A percentile compares a stretch with the other conserved stretches of the same genome.
Evolutionary conservation across 208 protist genomes (phyloP).

Genomic region (Trichomonas tenax): DNA sequence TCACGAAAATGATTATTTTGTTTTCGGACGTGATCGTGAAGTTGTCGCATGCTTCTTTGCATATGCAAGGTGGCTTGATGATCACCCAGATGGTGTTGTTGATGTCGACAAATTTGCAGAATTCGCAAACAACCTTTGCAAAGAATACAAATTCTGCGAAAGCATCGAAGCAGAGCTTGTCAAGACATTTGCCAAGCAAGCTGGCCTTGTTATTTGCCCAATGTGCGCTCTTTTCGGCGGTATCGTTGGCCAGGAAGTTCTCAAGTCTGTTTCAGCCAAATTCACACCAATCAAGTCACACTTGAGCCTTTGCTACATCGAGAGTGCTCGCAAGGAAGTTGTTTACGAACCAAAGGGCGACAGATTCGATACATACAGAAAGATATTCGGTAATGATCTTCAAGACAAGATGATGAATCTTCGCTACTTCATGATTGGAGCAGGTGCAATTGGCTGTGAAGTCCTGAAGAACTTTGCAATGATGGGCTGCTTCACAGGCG

Average conservation of each 20-base stretch:
- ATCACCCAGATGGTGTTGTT: neutral
- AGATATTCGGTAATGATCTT: conserved; percentile 73
- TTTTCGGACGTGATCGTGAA: neutral
- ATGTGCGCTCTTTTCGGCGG: conserved; percentile 47
- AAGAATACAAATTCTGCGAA: neutral
- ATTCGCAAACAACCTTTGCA: neutral
- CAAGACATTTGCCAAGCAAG: neutral
- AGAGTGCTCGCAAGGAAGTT: neutral
- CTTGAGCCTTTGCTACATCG: neutral
- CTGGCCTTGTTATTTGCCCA: conserved; percentile 24
- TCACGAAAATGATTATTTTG: too few species aligned
- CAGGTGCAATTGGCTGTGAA: conserved; percentile 93
- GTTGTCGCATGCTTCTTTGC: neutral
- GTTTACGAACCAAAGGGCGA: conserved; percentile 15
- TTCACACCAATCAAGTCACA: conserved; percentile 48
- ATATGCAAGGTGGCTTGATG: neutral
- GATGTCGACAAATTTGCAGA: neutral
- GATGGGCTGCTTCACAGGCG: conserved; percentile 66
- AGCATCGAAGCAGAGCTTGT: neutral
- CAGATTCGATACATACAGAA: conserved; percentile 78
- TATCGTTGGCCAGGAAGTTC: conserved; percentile 50
- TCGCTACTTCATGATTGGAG: conserved; percentile 68
- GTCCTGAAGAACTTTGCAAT: conserved; percentile 91
- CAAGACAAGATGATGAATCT: conserved; percentile 60
- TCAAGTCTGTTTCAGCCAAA: conserved; percentile 52